A percentile compares a stretch with the other conserved stretches of the same genome.
Conservation (phyloP, 2,329 filamentous ascomycete species). For the Pseudocercospora fuligena region DNA sequence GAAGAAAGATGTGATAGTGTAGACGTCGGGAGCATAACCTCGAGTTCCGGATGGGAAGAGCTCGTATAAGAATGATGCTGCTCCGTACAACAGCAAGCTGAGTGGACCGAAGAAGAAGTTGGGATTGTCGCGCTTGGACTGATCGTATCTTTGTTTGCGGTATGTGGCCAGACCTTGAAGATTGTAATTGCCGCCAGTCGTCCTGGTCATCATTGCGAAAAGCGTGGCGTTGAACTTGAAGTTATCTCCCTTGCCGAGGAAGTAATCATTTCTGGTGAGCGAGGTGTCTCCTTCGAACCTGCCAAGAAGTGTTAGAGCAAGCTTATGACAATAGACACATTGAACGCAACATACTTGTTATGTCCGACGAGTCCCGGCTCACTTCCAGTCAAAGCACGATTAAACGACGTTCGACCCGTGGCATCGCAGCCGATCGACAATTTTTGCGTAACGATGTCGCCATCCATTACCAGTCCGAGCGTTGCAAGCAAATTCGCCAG, state of each 20-base stretch:
- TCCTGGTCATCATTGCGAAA: constrained; percentile 45
- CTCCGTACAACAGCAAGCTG: constrained; percentile 47
- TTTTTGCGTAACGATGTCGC: constrained; percentile 49
- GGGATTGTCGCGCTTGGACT: constrained; percentile 45
- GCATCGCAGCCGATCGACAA: constrained; percentile 54
- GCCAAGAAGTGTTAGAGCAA: constrained; percentile 44
- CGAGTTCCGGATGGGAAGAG: constrained; percentile 44
- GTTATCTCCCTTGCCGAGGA: constrained; percentile 44
- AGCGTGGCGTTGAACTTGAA: constrained; percentile 49
- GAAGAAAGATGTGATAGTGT: constrained; percentile 47
- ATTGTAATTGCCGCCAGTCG: constrained; percentile 44
- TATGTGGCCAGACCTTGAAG: constrained; percentile 45
- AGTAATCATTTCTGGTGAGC: constrained; percentile 50
- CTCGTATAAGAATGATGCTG: constrained; percentile 51
- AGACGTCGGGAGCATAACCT: constrained; percentile 41
- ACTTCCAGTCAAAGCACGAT: constrained; percentile 41
- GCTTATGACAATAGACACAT: not conserved
- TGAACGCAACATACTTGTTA: constrained; percentile 48
- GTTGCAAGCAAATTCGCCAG: constrained; percentile 47
- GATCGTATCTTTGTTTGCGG: constrained; percentile 47
- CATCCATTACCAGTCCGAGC: constrained; percentile 48
- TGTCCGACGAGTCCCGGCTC: constrained; percentile 51
- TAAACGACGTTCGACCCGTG: constrained; percentile 47
- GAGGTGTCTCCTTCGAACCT: constrained; percentile 50
- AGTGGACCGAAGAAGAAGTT: constrained; percentile 53